phyloP scores from a whole-genome alignment of 2,329 filamentous ascomycete species.

The Pseudonectria foliicola region DNA sequence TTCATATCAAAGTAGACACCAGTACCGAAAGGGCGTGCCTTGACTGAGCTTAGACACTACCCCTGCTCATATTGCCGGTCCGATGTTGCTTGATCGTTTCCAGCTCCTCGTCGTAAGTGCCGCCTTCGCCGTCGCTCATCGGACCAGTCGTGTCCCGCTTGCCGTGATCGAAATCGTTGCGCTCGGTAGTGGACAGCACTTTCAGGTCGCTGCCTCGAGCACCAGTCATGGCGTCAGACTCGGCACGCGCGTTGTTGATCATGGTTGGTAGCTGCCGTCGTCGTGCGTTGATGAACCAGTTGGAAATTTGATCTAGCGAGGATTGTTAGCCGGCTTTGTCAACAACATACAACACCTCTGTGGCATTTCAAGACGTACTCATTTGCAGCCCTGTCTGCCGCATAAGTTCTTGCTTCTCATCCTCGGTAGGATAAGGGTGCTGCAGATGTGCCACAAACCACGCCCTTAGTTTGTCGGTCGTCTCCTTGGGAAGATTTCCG shows the following conservation, averaged over 20 bases:
- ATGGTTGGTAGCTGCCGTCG: conserved; percentile 57
- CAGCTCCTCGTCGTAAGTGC: conserved; percentile 38
- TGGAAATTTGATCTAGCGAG: conserved; percentile 58
- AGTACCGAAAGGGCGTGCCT: conserved; percentile 2
- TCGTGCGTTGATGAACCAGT: conserved; percentile 76
- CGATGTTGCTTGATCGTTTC: conserved; percentile 25
- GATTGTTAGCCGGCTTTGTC: conserved; percentile 6
- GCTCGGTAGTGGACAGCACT: conserved; percentile 32
- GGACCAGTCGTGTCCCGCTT: conserved; percentile 30
- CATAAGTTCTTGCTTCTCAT: conserved; percentile 80
- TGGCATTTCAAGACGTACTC: conserved; percentile 45
- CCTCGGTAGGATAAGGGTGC: conserved; percentile 81
- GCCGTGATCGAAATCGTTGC: conserved; percentile 30
- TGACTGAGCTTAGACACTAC: conserved; percentile 33
- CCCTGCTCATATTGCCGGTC: conserved; percentile 34
- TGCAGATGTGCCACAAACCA: conserved; percentile 75
- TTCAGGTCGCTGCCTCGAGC: conserved; percentile 29
- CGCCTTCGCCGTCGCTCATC: conserved; percentile 41
- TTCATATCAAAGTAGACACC: conserved; percentile 11
- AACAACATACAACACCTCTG: background rate
- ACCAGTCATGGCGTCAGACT: conserved; percentile 40
- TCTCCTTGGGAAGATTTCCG: conserved; percentile 85
- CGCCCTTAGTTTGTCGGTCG: conserved; percentile 69
- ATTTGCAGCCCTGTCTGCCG: conserved; percentile 69
- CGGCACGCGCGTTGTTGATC: conserved; percentile 48